Conservation (phyloP, 2,329 filamentous ascomycete species). For the Aureobasidium lini region DNA sequence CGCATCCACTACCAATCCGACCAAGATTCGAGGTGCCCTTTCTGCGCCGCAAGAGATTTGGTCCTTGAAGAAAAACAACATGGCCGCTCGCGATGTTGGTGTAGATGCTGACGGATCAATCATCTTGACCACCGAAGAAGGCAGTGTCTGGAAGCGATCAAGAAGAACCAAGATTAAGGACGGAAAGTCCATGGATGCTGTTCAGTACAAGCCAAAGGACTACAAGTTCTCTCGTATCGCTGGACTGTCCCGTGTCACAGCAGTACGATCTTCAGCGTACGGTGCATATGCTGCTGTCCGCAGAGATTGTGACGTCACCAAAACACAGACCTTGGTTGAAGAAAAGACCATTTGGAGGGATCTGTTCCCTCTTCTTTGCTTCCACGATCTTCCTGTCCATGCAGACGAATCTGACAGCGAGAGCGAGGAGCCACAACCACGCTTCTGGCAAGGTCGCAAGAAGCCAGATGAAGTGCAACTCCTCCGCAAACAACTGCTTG, state of each 20-base stretch:
- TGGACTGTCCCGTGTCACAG: slow-evolving; percentile 74
- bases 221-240: slow-evolving; percentile 94
- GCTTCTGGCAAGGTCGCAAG: slow-evolving; percentile 43
- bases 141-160: slow-evolving; percentile 85
- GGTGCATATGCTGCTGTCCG: slow-evolving; percentile 85
- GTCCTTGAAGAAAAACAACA: slow-evolving; percentile 75
- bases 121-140: slow-evolving; percentile 85
- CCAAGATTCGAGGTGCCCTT: slow-evolving; percentile 78
- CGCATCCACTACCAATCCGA: slow-evolving; percentile 82
- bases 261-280: slow-evolving; percentile 79
- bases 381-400: slow-evolving; percentile 47
- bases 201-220: slow-evolving; percentile 65
- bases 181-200: slow-evolving; percentile 40
- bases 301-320: slow-evolving; percentile 74
- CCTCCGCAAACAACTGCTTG: slow-evolving; percentile 51
- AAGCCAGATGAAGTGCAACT: slow-evolving; percentile 40
- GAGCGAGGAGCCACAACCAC: slow-evolving; percentile 34
- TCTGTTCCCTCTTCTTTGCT: slow-evolving; percentile 59
- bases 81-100: slow-evolving; percentile 78
- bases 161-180: slow-evolving; percentile 76
- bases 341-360: slow-evolving; percentile 68
- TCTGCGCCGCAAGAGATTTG: slow-evolving; percentile 76
- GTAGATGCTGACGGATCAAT: slow-evolving; percentile 91
- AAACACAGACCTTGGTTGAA: slow-evolving; percentile 59
- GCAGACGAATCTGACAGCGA: slow-evolving; percentile 38